Base-by-base conservation (phyloP, 345 rosid species). In the Salix udensis region DNA sequence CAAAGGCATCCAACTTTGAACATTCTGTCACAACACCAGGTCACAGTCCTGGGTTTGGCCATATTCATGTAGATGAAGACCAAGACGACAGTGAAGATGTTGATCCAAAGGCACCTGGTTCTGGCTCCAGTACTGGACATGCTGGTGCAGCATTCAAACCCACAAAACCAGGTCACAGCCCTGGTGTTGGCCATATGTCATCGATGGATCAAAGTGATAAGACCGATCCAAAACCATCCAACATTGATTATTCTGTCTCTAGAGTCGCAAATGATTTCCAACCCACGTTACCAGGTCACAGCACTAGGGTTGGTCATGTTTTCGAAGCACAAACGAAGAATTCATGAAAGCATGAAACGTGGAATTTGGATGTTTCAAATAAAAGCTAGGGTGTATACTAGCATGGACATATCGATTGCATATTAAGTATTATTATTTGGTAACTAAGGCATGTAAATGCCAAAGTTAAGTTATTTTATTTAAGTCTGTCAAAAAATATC, bases 121-220 rank as follows among this genome's bases (percentile, higher is more conserved):
- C 75, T 18, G 31, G 24, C 48, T 36, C 67, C 44, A 15, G 30
- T 18, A 42, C 13, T 3, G 2, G 52, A 14, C 79, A 80, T 65
- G 14, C 23, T 10, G 7, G 8, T 28, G 28, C 68, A 65, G 68
- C 37, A 65, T 65, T 65, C 40, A 65, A 65, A 53, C 88, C 89
- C n/a, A 88, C 85, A 16, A 21, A 73, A 13, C 89, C 89, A 15
- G 89, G 89, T 30, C 81, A 84, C 50, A 84, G 88, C 48, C 91
- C 91, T 0, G 88, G 90, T 7, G 83, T 84, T 67, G 88, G 87
- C 28, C 92, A 89, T 79, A 68, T 77, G 58, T 36, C 23, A 28
- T 65, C 37, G 11, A 23, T 12, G 30, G 68, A 65, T 14, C 19
- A 65, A 3, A 28, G 7, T 36, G 19, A 28, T 26, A 26, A 1